Conservation (phyloP, 1,139 yeast genomes). For the Yamadazyma jaroonii region DNA sequence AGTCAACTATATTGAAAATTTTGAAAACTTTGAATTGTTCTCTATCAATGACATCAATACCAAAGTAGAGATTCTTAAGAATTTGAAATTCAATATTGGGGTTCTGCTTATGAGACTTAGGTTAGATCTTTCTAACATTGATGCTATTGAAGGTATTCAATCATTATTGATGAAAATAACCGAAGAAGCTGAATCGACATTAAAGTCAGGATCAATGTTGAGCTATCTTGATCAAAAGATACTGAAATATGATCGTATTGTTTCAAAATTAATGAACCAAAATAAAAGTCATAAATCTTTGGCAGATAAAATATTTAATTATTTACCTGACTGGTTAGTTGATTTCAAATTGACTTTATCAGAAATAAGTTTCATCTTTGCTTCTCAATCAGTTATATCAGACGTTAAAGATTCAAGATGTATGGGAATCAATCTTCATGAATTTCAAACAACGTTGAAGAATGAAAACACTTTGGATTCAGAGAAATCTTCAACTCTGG, state of each 20-base stretch:
- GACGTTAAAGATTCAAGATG: conserved; percentile 29
- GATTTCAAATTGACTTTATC: conserved; percentile 30
- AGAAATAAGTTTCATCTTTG: conserved; percentile 37
- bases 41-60: conserved; percentile 21
- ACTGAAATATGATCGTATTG: conserved; percentile 12
- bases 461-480: conserved; percentile 2
- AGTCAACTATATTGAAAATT: conserved; percentile 26
- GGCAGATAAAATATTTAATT: conserved; percentile 28
- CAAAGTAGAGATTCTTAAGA: conserved; percentile 26
- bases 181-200: background rate
- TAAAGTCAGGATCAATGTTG: conserved; percentile 27
- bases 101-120: conserved; percentile 21
- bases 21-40: conserved; percentile 21
- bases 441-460: conserved; percentile 2
- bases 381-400: conserved; percentile 28
- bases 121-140: conserved; percentile 30
- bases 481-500: conserved; percentile 1
- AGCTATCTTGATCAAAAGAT: conserved; percentile 26
- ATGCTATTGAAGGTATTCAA: conserved; percentile 32
- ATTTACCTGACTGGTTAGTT: conserved; percentile 50
- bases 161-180: conserved; percentile 20
- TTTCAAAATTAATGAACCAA: conserved; percentile 2
- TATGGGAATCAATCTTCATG: conserved; percentile 7
- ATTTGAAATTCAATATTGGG: conserved; percentile 25
- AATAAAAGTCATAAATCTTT: conserved; percentile 1